phyloP scores from a whole-genome alignment of 1,284 basidiomycete genomes.

The Fomitopsis schrenkii region DNA sequence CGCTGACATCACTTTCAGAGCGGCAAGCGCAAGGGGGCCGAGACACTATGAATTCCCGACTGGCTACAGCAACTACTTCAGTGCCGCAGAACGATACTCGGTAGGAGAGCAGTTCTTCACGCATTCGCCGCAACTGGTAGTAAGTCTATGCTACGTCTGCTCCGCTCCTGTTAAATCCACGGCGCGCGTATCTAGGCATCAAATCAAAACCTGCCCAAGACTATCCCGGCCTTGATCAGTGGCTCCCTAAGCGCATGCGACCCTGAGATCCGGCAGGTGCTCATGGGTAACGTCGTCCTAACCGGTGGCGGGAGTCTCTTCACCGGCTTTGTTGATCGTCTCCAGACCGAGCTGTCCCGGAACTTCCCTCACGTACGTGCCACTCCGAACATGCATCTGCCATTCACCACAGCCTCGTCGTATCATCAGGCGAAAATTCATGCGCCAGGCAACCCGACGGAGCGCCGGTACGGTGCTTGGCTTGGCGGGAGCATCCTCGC shows the following conservation, averaged over 20 bases:
- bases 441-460: conserved; percentile 83
- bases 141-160: conserved; percentile 34
- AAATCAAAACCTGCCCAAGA: conserved; percentile 69
- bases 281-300: conserved; percentile 92
- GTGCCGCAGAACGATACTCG: conserved; percentile 72
- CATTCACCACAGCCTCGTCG: neutral
- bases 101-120: conserved; percentile 91
- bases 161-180: neutral
- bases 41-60: conserved; percentile 94
- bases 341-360: conserved; percentile 75
- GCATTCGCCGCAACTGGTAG: conserved; percentile 68
- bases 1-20: conserved; percentile 30
- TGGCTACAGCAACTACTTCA: conserved; percentile 85
- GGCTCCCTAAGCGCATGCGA: conserved; percentile 85
- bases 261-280: conserved; percentile 85
- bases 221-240: conserved; percentile 74
- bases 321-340: conserved; percentile 82
- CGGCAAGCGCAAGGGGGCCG: conserved; percentile 46
- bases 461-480: conserved; percentile 89
- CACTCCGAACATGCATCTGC: neutral
- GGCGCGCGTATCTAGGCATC: conserved; percentile 38
- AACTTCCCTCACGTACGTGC: conserved; percentile 76
- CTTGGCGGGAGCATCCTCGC: conserved; percentile 91
- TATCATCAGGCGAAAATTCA: conserved; percentile 75
- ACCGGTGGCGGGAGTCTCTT: conserved; percentile 90